Conservation (phyloP, 805 yeast species). For the Metschnikowia amazonensis region DNA sequence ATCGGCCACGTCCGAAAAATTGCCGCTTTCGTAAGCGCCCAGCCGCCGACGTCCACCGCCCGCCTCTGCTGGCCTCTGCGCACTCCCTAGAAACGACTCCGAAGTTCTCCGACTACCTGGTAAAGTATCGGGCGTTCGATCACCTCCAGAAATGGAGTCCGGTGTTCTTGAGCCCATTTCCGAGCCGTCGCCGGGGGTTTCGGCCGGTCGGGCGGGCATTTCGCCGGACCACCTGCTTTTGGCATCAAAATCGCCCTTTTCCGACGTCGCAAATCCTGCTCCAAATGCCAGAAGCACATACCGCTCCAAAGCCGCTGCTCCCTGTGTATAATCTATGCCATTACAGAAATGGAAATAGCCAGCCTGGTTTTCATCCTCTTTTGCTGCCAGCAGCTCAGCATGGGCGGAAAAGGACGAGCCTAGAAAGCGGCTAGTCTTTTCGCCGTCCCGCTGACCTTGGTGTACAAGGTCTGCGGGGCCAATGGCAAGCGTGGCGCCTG, state of each 20-base stretch:
- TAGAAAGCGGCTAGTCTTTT: slow-evolving; percentile 24
- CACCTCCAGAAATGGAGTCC: too few species aligned
- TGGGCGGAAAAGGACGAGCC: slow-evolving; percentile 25
- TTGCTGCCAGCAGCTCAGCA: slow-evolving; percentile 8
- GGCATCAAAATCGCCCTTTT: slow-evolving; percentile 11
- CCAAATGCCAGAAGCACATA: slow-evolving; percentile 28
- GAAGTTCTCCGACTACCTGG: background rate
- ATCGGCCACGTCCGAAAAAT: background rate
- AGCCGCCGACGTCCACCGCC: background rate
- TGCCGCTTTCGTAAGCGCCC: background rate
- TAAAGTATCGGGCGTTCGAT: too few species aligned
- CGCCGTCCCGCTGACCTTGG: slow-evolving; percentile 35
- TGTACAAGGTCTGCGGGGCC: slow-evolving; percentile 42
- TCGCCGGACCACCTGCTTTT: background rate
- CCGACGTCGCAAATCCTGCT: slow-evolving; percentile 11
- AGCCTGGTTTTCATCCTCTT: slow-evolving; percentile 37
- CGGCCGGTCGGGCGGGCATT: background rate
- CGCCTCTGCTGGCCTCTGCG: background rate
- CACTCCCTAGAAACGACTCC: background rate
- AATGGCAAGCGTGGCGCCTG: slow-evolving; percentile 9
- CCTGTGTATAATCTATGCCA: slow-evolving; percentile 25
- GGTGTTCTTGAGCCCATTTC: background rate
- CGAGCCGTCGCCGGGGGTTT: background rate
- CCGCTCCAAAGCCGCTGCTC: slow-evolving; percentile 26
- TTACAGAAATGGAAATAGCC: slow-evolving; percentile 39